phyloP scores from a whole-genome alignment of 2,329 filamentous ascomycete species.

The Trichoderma sp. region DNA sequence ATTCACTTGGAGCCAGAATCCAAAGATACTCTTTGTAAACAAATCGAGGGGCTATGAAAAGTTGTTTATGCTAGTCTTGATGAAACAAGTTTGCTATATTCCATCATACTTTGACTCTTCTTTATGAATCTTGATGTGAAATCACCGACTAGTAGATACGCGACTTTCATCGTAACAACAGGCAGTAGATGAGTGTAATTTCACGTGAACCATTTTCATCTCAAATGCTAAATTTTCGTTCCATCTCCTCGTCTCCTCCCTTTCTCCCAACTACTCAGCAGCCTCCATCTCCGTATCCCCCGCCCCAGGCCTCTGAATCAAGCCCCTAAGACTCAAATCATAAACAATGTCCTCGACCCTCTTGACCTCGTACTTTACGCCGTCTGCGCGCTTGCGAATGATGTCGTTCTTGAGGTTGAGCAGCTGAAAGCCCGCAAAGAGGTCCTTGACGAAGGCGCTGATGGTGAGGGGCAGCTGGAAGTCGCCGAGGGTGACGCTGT shows the following conservation, averaged over 20 bases:
- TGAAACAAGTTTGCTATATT: background rate
- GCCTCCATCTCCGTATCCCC: conserved; percentile 40
- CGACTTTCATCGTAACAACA: background rate
- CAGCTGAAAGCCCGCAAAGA: conserved; percentile 94
- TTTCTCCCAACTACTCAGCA: conserved; percentile 22
- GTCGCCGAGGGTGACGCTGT: conserved; percentile 85
- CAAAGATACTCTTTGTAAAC: background rate
- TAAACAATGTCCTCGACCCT: conserved; percentile 98
- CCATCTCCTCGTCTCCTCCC: background rate
- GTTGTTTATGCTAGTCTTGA: background rate
- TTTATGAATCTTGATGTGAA: background rate
- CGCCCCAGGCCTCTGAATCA: conserved; percentile 57
- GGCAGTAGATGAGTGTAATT: background rate
- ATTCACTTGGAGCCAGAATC: background rate
- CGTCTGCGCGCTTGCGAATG: conserved; percentile 81
- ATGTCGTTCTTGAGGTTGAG: conserved; percentile 97
- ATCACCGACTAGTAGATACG: background rate
- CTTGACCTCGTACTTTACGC: conserved; percentile 96
- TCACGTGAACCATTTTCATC: background rate
- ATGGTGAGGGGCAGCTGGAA: conserved; percentile 83
- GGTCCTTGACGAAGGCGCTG: conserved; percentile 87
- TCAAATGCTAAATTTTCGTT: background rate
- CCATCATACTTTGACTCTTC: background rate
- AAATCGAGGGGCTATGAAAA: background rate
- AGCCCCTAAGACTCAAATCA: conserved; percentile 81